These are phyloP conservation scores for Neurospora sp. DNA, from an alignment of 495 filamentous ascomycete genomes.

Conservation along the genomic window DNA sequence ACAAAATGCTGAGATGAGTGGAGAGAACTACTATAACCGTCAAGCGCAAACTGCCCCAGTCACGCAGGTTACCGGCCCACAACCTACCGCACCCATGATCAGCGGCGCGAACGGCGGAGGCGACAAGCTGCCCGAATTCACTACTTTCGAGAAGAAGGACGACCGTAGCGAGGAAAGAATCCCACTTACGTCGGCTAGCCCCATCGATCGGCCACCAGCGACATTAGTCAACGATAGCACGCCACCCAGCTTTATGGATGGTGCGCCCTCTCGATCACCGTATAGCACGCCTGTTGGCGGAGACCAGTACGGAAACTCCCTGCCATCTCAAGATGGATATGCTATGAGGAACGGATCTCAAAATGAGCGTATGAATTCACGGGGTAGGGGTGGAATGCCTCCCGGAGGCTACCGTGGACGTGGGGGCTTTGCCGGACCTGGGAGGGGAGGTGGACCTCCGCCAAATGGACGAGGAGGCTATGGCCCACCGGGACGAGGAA, in stretches of 20 bases:
- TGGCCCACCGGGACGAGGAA: conserved; percentile 31
- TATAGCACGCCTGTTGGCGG: conserved; percentile 27
- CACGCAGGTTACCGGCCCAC: conserved; percentile 30
- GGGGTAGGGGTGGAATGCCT: conserved; percentile 41
- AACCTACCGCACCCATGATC: conserved; percentile 46
- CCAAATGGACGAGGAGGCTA: conserved; percentile 28
- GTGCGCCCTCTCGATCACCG: conserved; percentile 21
- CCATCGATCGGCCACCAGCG: conserved; percentile 38
- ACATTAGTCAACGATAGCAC: conserved; percentile 20
- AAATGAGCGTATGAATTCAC: conserved; percentile 47
- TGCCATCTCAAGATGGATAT: conserved; percentile 38
- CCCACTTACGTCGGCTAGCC: conserved; percentile 63
- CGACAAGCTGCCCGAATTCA: conserved; percentile 63
- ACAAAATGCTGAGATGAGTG: conserved; percentile 92
- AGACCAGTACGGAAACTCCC: conserved; percentile 62
- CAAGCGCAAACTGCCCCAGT: conserved; percentile 42
- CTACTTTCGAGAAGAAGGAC: conserved; percentile 63
- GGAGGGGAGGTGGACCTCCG: conserved; percentile 30
- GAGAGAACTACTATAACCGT: conserved; percentile 78
- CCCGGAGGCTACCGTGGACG: conserved; percentile 44
- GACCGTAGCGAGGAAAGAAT: conserved; percentile 64
- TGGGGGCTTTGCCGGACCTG: conserved; percentile 36
- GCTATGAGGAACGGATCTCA: conserved; percentile 51
- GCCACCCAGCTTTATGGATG: conserved; percentile 25
- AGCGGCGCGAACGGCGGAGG: conserved; percentile 38